Evolutionary conservation across 2,329 filamentous ascomycete genomes (phyloP), one percentile per base, ranked within the genome.

Genomic region (Grosmannia huntii): DNA sequence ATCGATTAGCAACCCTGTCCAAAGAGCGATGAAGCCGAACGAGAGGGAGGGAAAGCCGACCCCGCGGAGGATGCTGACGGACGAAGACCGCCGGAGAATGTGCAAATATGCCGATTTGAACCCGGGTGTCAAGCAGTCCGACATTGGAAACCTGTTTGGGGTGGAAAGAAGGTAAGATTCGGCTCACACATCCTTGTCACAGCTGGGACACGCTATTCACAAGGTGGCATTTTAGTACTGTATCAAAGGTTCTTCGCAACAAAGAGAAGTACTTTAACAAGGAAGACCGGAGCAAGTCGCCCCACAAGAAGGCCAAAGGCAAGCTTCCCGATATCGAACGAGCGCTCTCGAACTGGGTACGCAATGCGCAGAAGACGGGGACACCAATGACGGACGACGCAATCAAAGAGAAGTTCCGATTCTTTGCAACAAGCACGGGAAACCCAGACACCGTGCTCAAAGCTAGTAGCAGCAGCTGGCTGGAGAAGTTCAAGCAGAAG

Each of bases 401-500:
- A 64, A 92, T 96, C 65, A 82, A 86, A 67, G 87, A 95, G 63
- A 90, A 95, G 71, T 90, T 90, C 1, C 80, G 80, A 55, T 85
- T 90, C 62, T 96, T 96, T 69, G 86, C 88, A 14, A 84, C 81
- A 48, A 86, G 82, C 27, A 86, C 85, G 38, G 84, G 73, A 49
- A 71, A 83, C 28, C 83, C 84, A 59, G 89, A 95, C 57, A 83
- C 79, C 62, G 82, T 89, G 55, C 71, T 86, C 58, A 88, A 86
- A 65, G 81, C 81, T 54, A 81, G 89, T 63, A 94, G 82, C 64
- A 76, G 82, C 33, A 84, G 78, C 64, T 96, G 92, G 91, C 78
- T 97, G 38, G 90, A 96, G 67, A 95, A 94, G 69, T 97, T 97
- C 76, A 96, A 96, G 75, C 83, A 90, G 68, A 96, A 92, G 73